phyloP scores from a whole-genome alignment of 2,329 filamentous ascomycete genomes.

The Grosmannia clavigera region DNA sequence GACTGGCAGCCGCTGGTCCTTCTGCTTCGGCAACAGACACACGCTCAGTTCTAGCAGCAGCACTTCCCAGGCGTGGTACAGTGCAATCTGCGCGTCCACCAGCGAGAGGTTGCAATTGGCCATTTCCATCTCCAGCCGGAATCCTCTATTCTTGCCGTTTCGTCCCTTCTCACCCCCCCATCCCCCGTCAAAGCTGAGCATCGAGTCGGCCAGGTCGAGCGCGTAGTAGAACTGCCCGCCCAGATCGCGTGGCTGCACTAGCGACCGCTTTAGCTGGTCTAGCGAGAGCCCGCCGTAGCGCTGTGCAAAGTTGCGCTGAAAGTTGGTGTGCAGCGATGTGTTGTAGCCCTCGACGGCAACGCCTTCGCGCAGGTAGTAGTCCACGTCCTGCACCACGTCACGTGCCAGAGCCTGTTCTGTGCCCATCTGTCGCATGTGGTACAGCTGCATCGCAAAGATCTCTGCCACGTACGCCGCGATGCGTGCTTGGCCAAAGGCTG shows the following conservation, averaged over 20 bases:
- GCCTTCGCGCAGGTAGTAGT: conserved; percentile 69
- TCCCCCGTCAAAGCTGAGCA: conserved; percentile 64
- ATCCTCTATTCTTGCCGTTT: conserved; percentile 34
- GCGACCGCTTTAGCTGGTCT: conserved; percentile 69
- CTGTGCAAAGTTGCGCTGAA: conserved; percentile 70
- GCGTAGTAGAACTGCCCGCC: conserved; percentile 80
- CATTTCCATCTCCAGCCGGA: conserved; percentile 67
- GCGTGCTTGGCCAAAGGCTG: conserved; percentile 50
- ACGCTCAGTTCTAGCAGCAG: conserved; percentile 73
- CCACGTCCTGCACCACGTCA: conserved; percentile 59
- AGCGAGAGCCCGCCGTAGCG: conserved; percentile 64
- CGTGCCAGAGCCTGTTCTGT: conserved; percentile 54
- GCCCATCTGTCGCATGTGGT: conserved; percentile 68
- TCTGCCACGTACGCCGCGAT: conserved; percentile 77
- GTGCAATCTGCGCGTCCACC: conserved; percentile 77
- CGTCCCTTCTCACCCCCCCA: conserved; percentile 48
- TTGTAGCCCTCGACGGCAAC: conserved; percentile 77
- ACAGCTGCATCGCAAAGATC: conserved; percentile 81
- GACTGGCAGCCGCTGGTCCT: conserved; percentile 30
- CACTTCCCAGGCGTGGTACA: conserved; percentile 84
- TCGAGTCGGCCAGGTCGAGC: conserved; percentile 57
- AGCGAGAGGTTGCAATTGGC: conserved; percentile 87
- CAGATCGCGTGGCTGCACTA: conserved; percentile 44
- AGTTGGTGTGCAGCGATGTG: conserved; percentile 69
- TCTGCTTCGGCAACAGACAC: conserved; percentile 33